A percentile compares a stretch with the other conserved stretches of the same genome.
phyloP scores from a whole-genome alignment of 1,284 basidiomycete species.

The Schizophyllum commune region DNA sequence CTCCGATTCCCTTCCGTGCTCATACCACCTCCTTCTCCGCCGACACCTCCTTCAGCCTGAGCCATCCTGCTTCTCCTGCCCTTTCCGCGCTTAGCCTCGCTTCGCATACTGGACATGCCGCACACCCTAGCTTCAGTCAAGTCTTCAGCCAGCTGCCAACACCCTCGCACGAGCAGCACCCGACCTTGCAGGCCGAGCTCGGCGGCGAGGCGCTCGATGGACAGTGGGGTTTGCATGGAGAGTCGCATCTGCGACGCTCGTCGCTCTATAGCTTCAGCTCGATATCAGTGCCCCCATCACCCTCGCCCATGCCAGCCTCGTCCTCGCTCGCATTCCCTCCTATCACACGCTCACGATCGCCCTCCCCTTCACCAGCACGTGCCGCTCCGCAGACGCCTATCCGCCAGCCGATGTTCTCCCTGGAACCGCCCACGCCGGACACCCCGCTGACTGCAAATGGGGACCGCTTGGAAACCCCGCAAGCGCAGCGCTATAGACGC shows the following conservation, averaged over 20 bases:
- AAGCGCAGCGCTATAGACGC: constrained; percentile 26
- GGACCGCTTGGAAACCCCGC: constrained; percentile 2
- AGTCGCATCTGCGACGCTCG: constrained; percentile 37
- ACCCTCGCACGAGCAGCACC: constrained; percentile 18
- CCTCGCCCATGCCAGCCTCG: constrained; percentile 26
- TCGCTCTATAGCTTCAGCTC: constrained; percentile 32
- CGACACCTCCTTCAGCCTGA: constrained; percentile 14
- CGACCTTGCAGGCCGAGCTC: constrained; percentile 54
- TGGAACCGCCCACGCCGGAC: constrained; percentile 35
- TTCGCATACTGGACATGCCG: constrained; percentile 14
- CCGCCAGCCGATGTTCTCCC: constrained; percentile 16
- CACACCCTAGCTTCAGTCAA: constrained; percentile 8
- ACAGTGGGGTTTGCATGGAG: constrained; percentile 29
- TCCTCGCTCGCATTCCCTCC: constrained; percentile 16
- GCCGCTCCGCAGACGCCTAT: constrained; percentile 13
- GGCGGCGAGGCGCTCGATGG: constrained; percentile 43
- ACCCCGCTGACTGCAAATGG: constrained; percentile 4
- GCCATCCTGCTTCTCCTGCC: constrained; percentile 22
- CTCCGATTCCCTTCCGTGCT: not conserved
- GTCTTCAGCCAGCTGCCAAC: constrained; percentile 10
- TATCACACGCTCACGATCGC: not conserved
- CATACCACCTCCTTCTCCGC: not conserved
- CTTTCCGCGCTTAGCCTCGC: constrained; percentile 28
- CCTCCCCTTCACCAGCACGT: not conserved
- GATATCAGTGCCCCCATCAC: constrained; percentile 26